Evolutionary conservation across 805 yeast species (phyloP).

Genomic region (Saccharomycopsis capsularis): DNA sequence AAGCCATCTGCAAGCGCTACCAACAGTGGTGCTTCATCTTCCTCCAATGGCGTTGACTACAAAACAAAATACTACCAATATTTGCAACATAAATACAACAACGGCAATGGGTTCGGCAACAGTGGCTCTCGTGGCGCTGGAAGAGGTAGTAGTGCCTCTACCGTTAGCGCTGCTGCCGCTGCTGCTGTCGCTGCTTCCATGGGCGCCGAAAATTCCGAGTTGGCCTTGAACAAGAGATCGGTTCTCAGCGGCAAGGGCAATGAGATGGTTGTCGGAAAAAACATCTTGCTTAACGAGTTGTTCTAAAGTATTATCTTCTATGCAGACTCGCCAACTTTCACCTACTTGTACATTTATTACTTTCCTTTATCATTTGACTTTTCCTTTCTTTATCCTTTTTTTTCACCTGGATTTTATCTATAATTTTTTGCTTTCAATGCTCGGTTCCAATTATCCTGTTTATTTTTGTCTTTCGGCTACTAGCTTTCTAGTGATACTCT

Average conservation of each 20-base stretch:
- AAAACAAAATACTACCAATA: conserved; percentile 4
- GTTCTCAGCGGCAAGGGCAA: not conserved
- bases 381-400: not conserved
- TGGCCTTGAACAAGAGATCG: not conserved
- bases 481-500: no score
- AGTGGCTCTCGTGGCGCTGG: no score
- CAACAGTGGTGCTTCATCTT: not conserved
- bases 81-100: conserved; percentile 1
- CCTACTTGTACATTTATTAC: not conserved
- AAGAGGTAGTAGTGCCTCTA: no score
- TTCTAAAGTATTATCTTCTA: not conserved
- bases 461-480: not conserved
- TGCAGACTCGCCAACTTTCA: no score
- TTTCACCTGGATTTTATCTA: no score
- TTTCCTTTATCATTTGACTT: not conserved
- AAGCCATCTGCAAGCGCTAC: not conserved
- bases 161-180: no score
- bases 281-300: conserved; percentile 3
- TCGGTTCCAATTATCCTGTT: not conserved
- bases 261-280: conserved; percentile 4
- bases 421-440: no score
- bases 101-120: not conserved
- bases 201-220: not conserved
- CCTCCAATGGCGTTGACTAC: not conserved
- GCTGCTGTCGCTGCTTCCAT: not conserved